A percentile compares a stretch with the other conserved stretches of the same genome.
Evolutionary conservation across 805 yeast genomes (phyloP).

Genomic region (Hagleromyces aurorensis): DNA sequence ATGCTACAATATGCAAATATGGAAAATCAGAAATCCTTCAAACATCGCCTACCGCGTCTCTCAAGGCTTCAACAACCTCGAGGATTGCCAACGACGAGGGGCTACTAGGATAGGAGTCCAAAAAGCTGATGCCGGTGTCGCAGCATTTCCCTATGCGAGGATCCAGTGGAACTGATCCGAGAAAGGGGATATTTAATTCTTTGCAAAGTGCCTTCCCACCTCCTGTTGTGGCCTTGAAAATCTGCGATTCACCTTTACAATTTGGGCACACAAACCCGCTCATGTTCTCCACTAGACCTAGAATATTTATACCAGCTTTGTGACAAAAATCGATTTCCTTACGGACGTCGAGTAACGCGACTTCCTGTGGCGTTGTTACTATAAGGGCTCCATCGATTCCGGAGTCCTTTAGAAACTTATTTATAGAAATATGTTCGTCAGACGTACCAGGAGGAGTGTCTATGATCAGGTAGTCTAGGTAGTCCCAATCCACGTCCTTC

Average conservation of each 20-base stretch:
- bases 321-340: conserved; percentile 93
- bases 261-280: conserved; percentile 96
- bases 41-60: conserved; percentile 44
- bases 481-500: conserved; percentile 88
- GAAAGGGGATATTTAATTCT: conserved; percentile 67
- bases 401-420: conserved; percentile 76
- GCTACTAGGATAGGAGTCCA: conserved; percentile 79
- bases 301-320: conserved; percentile 76
- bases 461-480: conserved; percentile 73
- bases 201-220: conserved; percentile 83
- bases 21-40: too few relatives aligned
- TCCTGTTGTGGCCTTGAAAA: conserved; percentile 93
- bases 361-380: conserved; percentile 97
- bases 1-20: too few relatives aligned
- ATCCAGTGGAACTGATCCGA: conserved; percentile 93
- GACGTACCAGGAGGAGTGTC: conserved; percentile 99
- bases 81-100: conserved; percentile 86
- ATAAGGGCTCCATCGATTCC: conserved; percentile 94
- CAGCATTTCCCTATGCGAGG: conserved; percentile 89
- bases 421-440: conserved; percentile 90
- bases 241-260: conserved; percentile 83
- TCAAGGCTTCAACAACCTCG: conserved; percentile 66
- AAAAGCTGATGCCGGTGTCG: conserved; percentile 77
- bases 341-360: conserved; percentile 86
- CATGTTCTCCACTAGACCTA: conserved; percentile 96